Base-by-base conservation (phyloP, 345 rosid genomes). In the Populus alba region DNA sequence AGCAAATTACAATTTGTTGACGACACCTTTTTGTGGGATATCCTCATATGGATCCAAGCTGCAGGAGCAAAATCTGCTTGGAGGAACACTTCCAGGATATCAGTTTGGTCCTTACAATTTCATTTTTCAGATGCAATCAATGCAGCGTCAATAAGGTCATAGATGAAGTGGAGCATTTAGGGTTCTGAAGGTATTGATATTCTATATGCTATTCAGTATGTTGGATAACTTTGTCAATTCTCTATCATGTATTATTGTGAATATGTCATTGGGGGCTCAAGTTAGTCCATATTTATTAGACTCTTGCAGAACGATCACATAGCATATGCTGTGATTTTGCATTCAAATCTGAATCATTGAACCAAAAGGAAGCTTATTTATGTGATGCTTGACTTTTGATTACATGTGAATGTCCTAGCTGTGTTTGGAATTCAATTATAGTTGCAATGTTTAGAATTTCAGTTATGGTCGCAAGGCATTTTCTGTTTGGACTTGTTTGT, bases 61-160 rank as follows among this genome's bases (percentile, higher is more conserved):
- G 77, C 92, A 89, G 47, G 97, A 89, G 71, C 96, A 90, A 78
- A 82, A 83, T 85, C 81, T 90, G 80, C 87, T 87, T 12, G 68
- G 84, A 78, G 94, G 83, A 83, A 72, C 78, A 61, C 78, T 81
- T 77, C 80, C 84, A 20, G 87, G 85, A 53, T 86, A 91, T 79
- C 93, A 90, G 43, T 84, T 91, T 61, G 89, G 83, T 75, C 72
- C 90, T 66, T 87, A 84, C 85, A 71, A 37, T 77, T 33, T 81
- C 71, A 72, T 82, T 55, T 76, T 78, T 76, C 87, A 80, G 81
- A 83, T 85, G 88, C 91, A 85, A 71, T 80, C 89, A 13, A 80
- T 83, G 89, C 89, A 85, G 37, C 87, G 75, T 45, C 90, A 78
- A 74, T 87, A 65, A 83, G 45, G 66, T 68, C 66, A 29, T 47